phyloP scores from a whole-genome alignment of 345 rosid species.

The Salix caprea region DNA sequence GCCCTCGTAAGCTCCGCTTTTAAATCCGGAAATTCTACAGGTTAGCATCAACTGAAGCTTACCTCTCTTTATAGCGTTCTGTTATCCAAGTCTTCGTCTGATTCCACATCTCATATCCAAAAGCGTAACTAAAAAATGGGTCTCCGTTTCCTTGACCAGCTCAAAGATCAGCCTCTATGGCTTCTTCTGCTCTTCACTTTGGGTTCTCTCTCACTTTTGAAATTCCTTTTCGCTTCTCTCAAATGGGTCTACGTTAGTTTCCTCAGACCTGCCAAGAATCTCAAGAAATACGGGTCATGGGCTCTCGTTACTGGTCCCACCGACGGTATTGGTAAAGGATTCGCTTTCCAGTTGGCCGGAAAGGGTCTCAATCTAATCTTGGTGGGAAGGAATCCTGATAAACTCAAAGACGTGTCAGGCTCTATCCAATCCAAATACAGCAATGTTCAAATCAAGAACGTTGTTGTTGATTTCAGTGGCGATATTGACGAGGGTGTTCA shows the following conservation, averaged over 20 bases:
- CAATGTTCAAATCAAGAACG: conserved; percentile 51
- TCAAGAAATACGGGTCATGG: conserved; percentile 91
- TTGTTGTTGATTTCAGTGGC: conserved; percentile 78
- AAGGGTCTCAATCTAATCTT: conserved; percentile 76
- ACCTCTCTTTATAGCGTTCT: neutral
- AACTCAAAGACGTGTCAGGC: conserved; percentile 62
- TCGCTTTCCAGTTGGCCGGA: conserved; percentile 72
- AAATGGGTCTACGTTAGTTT: conserved; percentile 75
- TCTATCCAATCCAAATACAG: conserved; percentile 48
- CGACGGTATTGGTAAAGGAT: conserved; percentile 88
- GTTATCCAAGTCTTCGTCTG: neutral
- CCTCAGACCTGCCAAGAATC: conserved; percentile 78
- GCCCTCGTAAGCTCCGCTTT: neutral
- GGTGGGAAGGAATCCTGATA: conserved; percentile 72
- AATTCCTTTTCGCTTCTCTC: conserved; percentile 34
- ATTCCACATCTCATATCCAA: conserved; percentile 18
- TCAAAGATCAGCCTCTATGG: conserved; percentile 70
- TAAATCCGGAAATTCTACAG: neutral
- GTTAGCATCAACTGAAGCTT: neutral
- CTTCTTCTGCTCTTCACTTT: conserved; percentile 42
- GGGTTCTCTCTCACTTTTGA: conserved; percentile 58
- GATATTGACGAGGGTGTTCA: conserved; percentile 73
- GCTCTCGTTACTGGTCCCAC: conserved; percentile 90
- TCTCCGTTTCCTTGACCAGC: conserved; percentile 37
- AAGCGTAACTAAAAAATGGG: conserved; percentile 35